phyloP scores from a whole-genome alignment of 192 early-diverging fungal genomes.

The Coemansia sp. region DNA sequence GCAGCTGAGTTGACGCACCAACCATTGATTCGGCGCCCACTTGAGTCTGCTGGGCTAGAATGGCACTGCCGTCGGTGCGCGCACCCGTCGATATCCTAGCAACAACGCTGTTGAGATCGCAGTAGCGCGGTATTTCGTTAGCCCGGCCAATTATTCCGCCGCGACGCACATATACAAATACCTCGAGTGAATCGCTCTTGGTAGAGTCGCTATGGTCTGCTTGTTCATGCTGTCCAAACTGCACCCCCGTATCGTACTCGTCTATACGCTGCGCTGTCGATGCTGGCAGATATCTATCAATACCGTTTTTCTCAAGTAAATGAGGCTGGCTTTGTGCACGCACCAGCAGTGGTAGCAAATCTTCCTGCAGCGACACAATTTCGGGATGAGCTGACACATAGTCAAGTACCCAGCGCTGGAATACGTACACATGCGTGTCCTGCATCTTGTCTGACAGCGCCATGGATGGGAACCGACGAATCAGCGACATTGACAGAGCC shows the following conservation, averaged over 20 bases:
- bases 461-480: slow-evolving; percentile 78
- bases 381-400: slow-evolving; percentile 64
- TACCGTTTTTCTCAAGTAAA: slow-evolving; percentile 51
- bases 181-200: slow-evolving; percentile 53
- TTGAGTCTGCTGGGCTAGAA: slow-evolving; percentile 67
- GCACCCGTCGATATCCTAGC: slow-evolving; percentile 48
- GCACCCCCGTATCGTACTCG: slow-evolving; percentile 39
- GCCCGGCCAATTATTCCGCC: slow-evolving; percentile 79
- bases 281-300: slow-evolving; percentile 34
- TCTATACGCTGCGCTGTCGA: slow-evolving; percentile 32
- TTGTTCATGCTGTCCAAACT: slow-evolving; percentile 27
- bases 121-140: slow-evolving; percentile 79
- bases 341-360: slow-evolving; percentile 84
- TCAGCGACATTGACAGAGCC: slow-evolving; percentile 52
- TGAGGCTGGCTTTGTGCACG: slow-evolving; percentile 78
- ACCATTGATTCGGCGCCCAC: slow-evolving; percentile 90
- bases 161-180: slow-evolving; percentile 60
- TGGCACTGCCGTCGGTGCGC: slow-evolving; percentile 69
- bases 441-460: slow-evolving; percentile 77
- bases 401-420: slow-evolving; percentile 93
- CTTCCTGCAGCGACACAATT: slow-evolving; percentile 74
- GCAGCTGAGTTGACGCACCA: slow-evolving; percentile 86
- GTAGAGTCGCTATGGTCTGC: slow-evolving; percentile 37
- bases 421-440: slow-evolving; percentile 91
- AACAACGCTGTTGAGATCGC: slow-evolving; percentile 83